Evolutionary conservation across 2,329 filamentous ascomycete genomes (phyloP).

Genomic region (Fusarium robinianum): DNA sequence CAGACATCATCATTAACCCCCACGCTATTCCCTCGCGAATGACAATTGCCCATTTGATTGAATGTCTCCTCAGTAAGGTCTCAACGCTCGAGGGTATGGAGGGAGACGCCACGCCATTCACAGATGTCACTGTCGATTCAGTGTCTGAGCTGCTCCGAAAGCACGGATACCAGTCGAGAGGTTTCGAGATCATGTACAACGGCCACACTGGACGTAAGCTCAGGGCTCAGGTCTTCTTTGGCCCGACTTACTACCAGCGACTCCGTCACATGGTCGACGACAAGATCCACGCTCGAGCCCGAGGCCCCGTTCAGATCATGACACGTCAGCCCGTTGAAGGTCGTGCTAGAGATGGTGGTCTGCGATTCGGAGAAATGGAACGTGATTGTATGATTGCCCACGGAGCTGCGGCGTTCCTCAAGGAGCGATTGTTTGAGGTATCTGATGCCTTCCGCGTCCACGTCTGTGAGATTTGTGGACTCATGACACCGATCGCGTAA

Average conservation of each 20-base stretch:
- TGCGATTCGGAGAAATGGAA: conserved; percentile 99
- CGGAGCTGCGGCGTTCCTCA: conserved; percentile 93
- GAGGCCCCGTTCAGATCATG: conserved; percentile 95
- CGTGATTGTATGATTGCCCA: conserved; percentile 99
- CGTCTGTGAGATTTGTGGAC: conserved; percentile 96
- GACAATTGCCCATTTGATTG: conserved; percentile 99
- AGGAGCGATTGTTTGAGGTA: conserved; percentile 96
- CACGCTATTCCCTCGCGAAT: conserved; percentile 99
- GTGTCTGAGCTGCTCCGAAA: conserved; percentile 84
- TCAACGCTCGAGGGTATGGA: conserved; percentile 91
- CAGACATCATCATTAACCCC: conserved; percentile 98
- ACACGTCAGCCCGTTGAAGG: conserved; percentile 97
- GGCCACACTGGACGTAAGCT: conserved; percentile 95
- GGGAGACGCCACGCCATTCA: conserved; percentile 97
- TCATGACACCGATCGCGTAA: conserved; percentile 99
- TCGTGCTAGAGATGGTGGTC: conserved; percentile 95
- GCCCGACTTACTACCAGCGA: conserved; percentile 98
- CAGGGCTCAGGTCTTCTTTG: conserved; percentile 92
- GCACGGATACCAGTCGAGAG: conserved; percentile 94
- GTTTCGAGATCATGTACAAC: conserved; percentile 99
- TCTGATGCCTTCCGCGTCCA: conserved; percentile 98
- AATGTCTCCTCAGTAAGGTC: conserved; percentile 96
- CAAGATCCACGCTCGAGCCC: conserved; percentile 98
- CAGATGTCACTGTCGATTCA: conserved; percentile 93
- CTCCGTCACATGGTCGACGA: conserved; percentile 99